phyloP scores from a whole-genome alignment of 2,329 filamentous ascomycete species.

The Exutisphaerella laricina region DNA sequence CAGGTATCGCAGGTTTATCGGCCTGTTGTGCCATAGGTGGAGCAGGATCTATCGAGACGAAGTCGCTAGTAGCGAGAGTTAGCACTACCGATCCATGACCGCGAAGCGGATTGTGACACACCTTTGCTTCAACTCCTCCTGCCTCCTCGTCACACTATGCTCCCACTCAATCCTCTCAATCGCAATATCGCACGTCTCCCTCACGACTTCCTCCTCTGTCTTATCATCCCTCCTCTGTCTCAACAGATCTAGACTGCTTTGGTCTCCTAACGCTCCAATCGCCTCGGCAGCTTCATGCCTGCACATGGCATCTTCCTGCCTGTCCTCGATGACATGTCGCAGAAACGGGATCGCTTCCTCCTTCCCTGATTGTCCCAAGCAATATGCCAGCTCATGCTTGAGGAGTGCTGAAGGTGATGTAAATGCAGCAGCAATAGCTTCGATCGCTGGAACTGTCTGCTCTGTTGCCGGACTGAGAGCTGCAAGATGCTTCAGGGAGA shows the following conservation, averaged over 20 bases:
- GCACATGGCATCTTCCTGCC: conserved; percentile 87
- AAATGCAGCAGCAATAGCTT: conserved; percentile 85
- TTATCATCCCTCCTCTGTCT: conserved; percentile 66
- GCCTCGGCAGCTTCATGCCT: conserved; percentile 95
- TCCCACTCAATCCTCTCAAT: conserved; percentile 94
- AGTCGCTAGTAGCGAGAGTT: conserved; percentile 58
- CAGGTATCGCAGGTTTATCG: conserved; percentile 58
- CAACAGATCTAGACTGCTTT: conserved; percentile 67
- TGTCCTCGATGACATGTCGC: conserved; percentile 66
- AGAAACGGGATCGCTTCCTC: conserved; percentile 61
- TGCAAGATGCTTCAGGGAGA: conserved; percentile 93
- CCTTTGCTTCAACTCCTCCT: conserved; percentile 78
- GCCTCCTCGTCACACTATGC: conserved; percentile 63
- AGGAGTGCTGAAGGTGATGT: conserved; percentile 78
- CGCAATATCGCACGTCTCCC: conserved; percentile 94
- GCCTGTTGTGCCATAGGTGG: conserved; percentile 68
- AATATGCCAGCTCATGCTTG: conserved; percentile 97
- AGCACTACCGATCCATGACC: conserved; percentile 1
- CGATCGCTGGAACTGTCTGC: conserved; percentile 57
- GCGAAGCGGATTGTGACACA: conserved; percentile 36
- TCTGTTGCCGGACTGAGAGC: conserved; percentile 55
- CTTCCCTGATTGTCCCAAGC: conserved; percentile 46
- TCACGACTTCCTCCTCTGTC: conserved; percentile 73
- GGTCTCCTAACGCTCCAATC: conserved; percentile 76
- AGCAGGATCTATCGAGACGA: conserved; percentile 90